A percentile compares a stretch with the other conserved stretches of the same genome.
Evolutionary conservation across 306 rosid species (phyloP).

Genomic region (Rubus idaeus): DNA sequence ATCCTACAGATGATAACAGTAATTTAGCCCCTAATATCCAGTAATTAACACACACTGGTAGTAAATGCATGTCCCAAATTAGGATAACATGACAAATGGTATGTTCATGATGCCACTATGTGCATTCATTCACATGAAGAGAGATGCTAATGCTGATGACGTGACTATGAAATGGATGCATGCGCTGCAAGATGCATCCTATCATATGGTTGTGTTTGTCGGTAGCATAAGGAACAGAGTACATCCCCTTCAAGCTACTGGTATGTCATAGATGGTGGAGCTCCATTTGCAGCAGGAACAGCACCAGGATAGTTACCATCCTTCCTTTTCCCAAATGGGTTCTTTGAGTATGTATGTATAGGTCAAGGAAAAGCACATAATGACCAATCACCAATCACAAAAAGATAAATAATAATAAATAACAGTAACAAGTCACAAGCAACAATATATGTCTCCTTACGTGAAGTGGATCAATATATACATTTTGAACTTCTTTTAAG

Average conservation of each 20-base stretch:
- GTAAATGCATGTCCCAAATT: conserved; percentile 73
- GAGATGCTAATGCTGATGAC: conserved; percentile 90
- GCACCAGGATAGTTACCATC: conserved; percentile 53
- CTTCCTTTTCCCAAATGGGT: conserved; percentile 95
- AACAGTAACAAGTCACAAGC: background rate
- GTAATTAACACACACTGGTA: conserved; percentile 50
- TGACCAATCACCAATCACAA: conserved; percentile 8
- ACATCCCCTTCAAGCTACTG: conserved; percentile 98
- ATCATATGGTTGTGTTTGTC: conserved; percentile 67
- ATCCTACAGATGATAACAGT: conserved; percentile 50
- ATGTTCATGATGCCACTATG: conserved; percentile 85
- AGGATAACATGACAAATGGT: conserved; percentile 70
- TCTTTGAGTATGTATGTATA: conserved; percentile 75
- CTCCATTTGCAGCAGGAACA: conserved; percentile 62
- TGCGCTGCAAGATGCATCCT: conserved; percentile 99
- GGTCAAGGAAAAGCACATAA: conserved; percentile 51
- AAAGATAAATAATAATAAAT: background rate
- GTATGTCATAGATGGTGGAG: conserved; percentile 69
- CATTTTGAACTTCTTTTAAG: background rate
- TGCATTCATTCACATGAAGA: conserved; percentile 79
- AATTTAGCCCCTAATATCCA: conserved; percentile 50
- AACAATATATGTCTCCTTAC: background rate
- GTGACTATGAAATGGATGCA: conserved; percentile 97
- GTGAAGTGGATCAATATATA: background rate
- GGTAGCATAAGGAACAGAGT: conserved; percentile 82